These are phyloP conservation scores for Cladophialophora psammophila DNA, from an alignment of 2,329 filamentous ascomycete genomes.

Conservation along the genomic window DNA sequence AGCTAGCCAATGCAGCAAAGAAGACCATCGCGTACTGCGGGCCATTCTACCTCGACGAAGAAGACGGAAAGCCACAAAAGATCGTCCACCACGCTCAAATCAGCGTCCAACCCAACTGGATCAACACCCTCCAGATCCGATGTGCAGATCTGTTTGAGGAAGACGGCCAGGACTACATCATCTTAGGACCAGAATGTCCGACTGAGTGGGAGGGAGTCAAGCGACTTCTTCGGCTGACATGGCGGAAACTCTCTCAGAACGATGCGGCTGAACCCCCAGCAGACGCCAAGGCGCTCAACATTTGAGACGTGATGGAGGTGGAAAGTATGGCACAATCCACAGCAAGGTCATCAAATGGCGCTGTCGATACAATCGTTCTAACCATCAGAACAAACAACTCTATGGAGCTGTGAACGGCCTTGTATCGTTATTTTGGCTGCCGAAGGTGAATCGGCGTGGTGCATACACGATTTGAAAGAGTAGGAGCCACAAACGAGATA, in stretches of 20 bases:
- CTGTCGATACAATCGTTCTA: not conserved
- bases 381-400: not conserved
- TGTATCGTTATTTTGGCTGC: not conserved
- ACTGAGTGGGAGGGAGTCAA: conserved; percentile 22
- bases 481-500: not conserved
- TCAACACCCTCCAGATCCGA: conserved; percentile 29
- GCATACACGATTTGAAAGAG: not conserved
- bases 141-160: conserved; percentile 26
- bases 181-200: conserved; percentile 24
- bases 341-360: not conserved
- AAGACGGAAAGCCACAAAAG: conserved; percentile 14
- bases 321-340: not conserved
- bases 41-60: conserved; percentile 33
- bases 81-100: conserved; percentile 31
- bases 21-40: conserved; percentile 33
- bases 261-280: conserved; percentile 22
- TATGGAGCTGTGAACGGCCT: not conserved
- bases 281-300: conserved; percentile 13
- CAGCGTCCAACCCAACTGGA: conserved; percentile 29
- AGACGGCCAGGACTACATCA: conserved; percentile 25
- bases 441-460: not conserved
- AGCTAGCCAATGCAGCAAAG: conserved; percentile 22
- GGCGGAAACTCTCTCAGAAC: conserved; percentile 31
- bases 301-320: not conserved
- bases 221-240: conserved; percentile 30